A percentile compares a stretch with the other conserved stretches of the same genome.
These are phyloP conservation scores for Saccharomycopsis hybrid DNA, from an alignment of 1,139 yeast species.

Conservation along the genomic window DNA sequence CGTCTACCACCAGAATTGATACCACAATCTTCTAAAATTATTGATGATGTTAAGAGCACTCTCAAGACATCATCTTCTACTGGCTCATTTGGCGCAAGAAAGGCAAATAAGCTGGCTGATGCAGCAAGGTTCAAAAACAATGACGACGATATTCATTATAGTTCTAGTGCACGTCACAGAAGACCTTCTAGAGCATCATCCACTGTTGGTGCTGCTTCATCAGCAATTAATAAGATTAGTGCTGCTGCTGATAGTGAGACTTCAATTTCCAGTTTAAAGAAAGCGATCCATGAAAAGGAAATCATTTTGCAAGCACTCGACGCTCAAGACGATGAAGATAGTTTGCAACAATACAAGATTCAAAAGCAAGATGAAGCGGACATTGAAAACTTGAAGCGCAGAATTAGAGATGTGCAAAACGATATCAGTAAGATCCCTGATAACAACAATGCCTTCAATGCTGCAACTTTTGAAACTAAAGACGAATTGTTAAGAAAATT, in stretches of 20 bases:
- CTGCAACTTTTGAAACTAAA: conserved; percentile 33
- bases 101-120: conserved; percentile 33
- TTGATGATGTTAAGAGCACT: conserved; percentile 44
- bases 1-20: conserved; percentile 66
- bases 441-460: conserved; percentile 26
- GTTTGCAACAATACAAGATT: conserved; percentile 17
- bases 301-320: conserved; percentile 68
- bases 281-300: conserved; percentile 61
- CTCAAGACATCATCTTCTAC: conserved; percentile 27
- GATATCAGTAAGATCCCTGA: conserved; percentile 35
- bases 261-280: conserved; percentile 48
- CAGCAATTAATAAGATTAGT: not conserved
- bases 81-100: conserved; percentile 25
- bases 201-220: not conserved
- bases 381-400: conserved; percentile 57
- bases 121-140: conserved; percentile 54
- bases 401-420: conserved; percentile 51
- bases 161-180: conserved; percentile 62
- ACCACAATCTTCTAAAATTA: conserved; percentile 71
- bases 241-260: conserved; percentile 19
- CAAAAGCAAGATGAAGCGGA: conserved; percentile 30
- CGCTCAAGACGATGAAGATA: conserved; percentile 52
- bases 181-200: conserved; percentile 18
- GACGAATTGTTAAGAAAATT: conserved; percentile 43
- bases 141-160: conserved; percentile 56